Percentiles rank a stretch among this genome's conserved stretches.
Evolutionary conservation across 208 protist species (phyloP).

Genomic region (Wallacemonas sp.): DNA sequence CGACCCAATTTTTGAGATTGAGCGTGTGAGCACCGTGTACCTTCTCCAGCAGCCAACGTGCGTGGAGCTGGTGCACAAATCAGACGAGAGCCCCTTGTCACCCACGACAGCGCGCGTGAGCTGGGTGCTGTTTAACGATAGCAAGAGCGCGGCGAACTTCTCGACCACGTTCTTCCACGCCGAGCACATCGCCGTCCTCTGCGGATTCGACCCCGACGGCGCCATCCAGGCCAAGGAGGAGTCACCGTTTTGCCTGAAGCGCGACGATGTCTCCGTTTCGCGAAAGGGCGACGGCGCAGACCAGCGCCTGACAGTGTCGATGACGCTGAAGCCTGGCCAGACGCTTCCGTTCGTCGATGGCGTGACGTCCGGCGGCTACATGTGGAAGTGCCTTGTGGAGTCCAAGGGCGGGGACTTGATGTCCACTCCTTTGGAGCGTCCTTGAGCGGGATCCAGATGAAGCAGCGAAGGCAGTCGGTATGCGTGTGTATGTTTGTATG

Average conservation of each 20-base stretch:
- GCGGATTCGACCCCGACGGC: conserved; percentile 1
- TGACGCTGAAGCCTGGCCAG: conserved; percentile 25
- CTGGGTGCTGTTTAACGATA: conserved; percentile 49
- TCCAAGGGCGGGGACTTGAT: conserved; percentile 2
- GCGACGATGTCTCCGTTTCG: conserved; percentile 12
- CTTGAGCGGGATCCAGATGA: not conserved
- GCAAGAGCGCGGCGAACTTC: conserved; percentile 35
- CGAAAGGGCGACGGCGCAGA: conserved; percentile 11
- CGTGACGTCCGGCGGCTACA: conserved; percentile 31
- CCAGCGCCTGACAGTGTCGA: conserved; percentile 16
- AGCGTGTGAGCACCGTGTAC: conserved; percentile 3
- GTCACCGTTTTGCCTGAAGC: conserved; percentile 14
- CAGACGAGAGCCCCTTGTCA: not conserved
- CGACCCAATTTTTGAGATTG: conserved; percentile 10
- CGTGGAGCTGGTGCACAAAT: not conserved
- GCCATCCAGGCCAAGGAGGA: conserved; percentile 4
- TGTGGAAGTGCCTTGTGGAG: conserved; percentile 42
- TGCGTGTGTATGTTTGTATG: no score
- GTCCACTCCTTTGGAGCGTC: not conserved
- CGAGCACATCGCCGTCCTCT: conserved; percentile 18
- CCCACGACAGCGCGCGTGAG: conserved; percentile 4
- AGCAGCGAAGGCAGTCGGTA: not conserved
- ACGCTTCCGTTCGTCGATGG: conserved; percentile 40
- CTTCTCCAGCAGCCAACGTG: conserved; percentile 1
- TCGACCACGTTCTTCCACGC: conserved; percentile 44